Conservation (phyloP, 164 flowering plant genomes). For the Paratinospora sagittata region DNA sequence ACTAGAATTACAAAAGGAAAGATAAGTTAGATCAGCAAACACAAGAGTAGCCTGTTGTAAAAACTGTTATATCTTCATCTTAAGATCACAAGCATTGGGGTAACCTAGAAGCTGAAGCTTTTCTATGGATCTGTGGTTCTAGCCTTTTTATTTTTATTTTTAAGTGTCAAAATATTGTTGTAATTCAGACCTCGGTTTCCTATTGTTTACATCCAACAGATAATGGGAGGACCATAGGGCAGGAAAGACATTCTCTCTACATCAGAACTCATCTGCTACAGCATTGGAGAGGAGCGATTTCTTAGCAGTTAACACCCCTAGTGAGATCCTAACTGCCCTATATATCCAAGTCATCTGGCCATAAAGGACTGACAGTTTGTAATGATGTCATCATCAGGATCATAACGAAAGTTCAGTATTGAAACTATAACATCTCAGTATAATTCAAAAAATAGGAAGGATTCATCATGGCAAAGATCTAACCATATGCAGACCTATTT, state of each 20-base stretch:
- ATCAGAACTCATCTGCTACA: not conserved
- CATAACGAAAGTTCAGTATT: too few relatives aligned
- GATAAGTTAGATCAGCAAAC: not conserved
- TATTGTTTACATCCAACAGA: not conserved
- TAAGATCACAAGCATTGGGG: not conserved
- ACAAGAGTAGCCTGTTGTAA: not conserved
- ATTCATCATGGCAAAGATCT: not conserved
- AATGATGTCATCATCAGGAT: not conserved
- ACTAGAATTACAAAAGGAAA: constrained; percentile 27
- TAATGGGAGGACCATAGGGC: not conserved
- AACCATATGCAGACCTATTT: too few relatives aligned
- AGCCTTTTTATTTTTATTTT: too few relatives aligned
- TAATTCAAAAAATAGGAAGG: not conserved
- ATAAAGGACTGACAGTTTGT: not conserved
- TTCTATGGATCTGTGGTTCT: not conserved
- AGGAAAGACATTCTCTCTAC: not conserved
- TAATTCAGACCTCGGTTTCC: not conserved
- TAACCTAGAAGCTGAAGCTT: not conserved
- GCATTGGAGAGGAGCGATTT: not conserved
- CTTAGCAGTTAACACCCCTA: not conserved
- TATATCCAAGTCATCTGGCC: not conserved
- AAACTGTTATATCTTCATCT: not conserved
- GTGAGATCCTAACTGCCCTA: not conserved
- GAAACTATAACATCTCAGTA: too few relatives aligned
- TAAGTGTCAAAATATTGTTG: not conserved